Conservation (phyloP, 2,329 filamentous ascomycete species). For the Trichophyton verrucosum region DNA sequence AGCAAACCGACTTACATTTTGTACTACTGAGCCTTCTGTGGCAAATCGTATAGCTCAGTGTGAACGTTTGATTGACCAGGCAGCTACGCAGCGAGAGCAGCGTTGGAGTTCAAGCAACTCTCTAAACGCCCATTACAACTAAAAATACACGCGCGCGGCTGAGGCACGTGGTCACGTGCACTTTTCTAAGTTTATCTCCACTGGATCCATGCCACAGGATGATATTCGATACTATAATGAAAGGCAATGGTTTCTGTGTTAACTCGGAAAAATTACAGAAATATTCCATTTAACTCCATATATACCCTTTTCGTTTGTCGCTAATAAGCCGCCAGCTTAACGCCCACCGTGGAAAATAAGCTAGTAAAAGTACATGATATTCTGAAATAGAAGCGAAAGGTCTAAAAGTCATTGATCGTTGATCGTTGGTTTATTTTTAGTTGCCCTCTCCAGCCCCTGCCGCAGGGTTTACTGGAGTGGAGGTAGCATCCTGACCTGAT, state of each 20-base stretch:
- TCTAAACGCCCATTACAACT: not conserved
- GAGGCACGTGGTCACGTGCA: slow-evolving; percentile 1
- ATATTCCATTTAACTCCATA: not conserved
- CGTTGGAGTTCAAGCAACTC: not conserved
- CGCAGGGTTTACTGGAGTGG: not conserved
- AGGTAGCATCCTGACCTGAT: not conserved
- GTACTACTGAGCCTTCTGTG: not conserved
- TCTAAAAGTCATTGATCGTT: not conserved
- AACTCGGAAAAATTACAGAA: not conserved
- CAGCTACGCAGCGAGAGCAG: not conserved
- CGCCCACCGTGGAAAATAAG: not conserved
- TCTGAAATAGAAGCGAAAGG: too few species aligned
- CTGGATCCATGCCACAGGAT: too few species aligned
- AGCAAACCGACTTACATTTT: slow-evolving; percentile 10
- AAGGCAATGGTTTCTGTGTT: not conserved
- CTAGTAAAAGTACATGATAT: not conserved
- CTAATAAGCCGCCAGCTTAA: not conserved
- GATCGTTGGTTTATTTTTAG: not conserved
- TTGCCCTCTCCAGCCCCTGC: not conserved
- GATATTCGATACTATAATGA: not conserved
- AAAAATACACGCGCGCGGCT: not conserved
- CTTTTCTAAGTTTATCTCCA: not conserved
- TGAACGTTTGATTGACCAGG: not conserved
- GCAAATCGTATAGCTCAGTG: not conserved
- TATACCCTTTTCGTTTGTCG: not conserved